These are phyloP conservation scores for Podaxis carcinomalis DNA, from an alignment of 768 basidiomycete genomes.

Conservation along the genomic window DNA sequence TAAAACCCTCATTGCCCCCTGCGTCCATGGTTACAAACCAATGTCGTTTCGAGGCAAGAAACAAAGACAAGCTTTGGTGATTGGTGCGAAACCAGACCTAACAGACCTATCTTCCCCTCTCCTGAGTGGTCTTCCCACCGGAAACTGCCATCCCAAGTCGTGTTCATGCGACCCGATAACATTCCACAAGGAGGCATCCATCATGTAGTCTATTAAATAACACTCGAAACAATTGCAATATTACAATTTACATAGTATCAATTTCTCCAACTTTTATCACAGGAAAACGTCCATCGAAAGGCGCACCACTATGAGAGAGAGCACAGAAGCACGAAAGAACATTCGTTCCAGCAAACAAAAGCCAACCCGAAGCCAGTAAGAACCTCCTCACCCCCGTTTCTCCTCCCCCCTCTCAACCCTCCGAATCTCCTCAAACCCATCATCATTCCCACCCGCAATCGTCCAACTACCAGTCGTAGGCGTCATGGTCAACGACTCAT, in stretches of 20 bases:
- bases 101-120: too few relatives aligned
- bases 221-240: neutral
- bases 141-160: too few relatives aligned
- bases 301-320: neutral
- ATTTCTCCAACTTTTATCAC: neutral
- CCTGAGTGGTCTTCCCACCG: too few relatives aligned
- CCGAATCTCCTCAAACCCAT: slow-evolving; percentile 13
- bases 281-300: neutral
- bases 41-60: too few relatives aligned
- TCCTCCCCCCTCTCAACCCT: neutral
- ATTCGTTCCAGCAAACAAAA: neutral
- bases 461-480: slow-evolving; percentile 70
- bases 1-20: too few relatives aligned
- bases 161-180: too few relatives aligned
- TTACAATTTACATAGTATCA: neutral
- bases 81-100: too few relatives aligned
- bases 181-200: too few relatives aligned
- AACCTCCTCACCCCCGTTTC: neutral
- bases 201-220: neutral
- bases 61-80: too few relatives aligned
- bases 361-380: too few relatives aligned
- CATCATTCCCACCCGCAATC: slow-evolving; percentile 40
- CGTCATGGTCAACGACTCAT: slow-evolving; percentile 3
- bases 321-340: neutral
- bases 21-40: too few relatives aligned